These are phyloP conservation scores for Kuraishia hungarica DNA, from an alignment of 805 yeast genomes.

Conservation along the genomic window DNA sequence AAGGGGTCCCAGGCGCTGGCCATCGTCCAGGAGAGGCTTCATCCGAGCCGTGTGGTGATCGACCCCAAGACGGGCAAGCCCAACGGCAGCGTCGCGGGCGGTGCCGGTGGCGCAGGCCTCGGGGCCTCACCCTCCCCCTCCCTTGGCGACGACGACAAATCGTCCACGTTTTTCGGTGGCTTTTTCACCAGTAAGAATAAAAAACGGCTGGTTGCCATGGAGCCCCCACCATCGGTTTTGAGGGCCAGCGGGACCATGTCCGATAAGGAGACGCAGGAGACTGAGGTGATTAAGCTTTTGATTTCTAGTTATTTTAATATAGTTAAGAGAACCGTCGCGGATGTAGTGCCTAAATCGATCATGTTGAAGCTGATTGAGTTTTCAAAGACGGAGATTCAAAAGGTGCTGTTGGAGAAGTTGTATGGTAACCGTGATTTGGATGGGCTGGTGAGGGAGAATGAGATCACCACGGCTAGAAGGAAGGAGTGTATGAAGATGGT, in stretches of 20 bases:
- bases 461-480: conserved; percentile 87
- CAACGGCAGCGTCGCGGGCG: conserved; percentile 16
- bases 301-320: conserved; percentile 86
- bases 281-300: conserved; percentile 91
- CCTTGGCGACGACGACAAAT: conserved; percentile 34
- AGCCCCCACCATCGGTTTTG: conserved; percentile 92
- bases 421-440: conserved; percentile 70
- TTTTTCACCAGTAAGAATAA: conserved; percentile 89
- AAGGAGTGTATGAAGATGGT: conserved; percentile 95
- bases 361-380: conserved; percentile 84
- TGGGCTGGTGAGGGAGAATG: conserved; percentile 84
- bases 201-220: conserved; percentile 91
- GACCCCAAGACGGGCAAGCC: conserved; percentile 92
- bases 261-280: conserved; percentile 93
- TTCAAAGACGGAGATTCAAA: conserved; percentile 85
- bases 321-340: conserved; percentile 89
- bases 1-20: conserved; percentile 95
- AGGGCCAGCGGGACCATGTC: conserved; percentile 90
- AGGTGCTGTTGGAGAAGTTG: conserved; percentile 77
- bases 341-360: conserved; percentile 89
- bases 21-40: conserved; percentile 81
- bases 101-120: conserved; percentile 20
- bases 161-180: conserved; percentile 88
- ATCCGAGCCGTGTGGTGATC: conserved; percentile 68
- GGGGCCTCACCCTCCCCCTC: conserved; percentile 22